Percentiles rank a stretch among this genome's conserved stretches.
These are phyloP conservation scores for Aspergillus hiratsukae DNA, from an alignment of 2,329 filamentous ascomycete genomes.

Conservation along the genomic window DNA sequence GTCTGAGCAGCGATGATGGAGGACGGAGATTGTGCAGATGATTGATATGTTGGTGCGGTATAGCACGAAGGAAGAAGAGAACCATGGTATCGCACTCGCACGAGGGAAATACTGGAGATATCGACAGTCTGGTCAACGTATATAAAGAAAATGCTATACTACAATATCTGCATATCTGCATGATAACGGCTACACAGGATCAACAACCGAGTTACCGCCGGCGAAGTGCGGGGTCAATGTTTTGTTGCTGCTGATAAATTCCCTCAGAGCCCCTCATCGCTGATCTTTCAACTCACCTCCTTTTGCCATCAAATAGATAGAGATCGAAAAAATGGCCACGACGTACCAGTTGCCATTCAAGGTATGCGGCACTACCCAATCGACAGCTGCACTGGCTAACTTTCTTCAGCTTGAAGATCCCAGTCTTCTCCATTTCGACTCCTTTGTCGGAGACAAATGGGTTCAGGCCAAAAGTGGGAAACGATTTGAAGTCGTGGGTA, in stretches of 20 bases:
- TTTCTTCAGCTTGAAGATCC: conserved; percentile 44
- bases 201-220: conserved; percentile 14
- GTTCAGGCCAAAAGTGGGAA: conserved; percentile 43
- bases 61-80: not conserved
- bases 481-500: conserved; percentile 49
- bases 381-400: not conserved
- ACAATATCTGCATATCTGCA: not conserved
- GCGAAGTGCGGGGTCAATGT: conserved; percentile 12
- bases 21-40: conserved; percentile 15
- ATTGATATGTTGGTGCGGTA: conserved; percentile 18
- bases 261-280: not conserved
- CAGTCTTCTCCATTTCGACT: conserved; percentile 47
- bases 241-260: not conserved
- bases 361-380: conserved; percentile 18
- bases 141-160: not conserved
- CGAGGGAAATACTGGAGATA: conserved; percentile 10
- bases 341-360: conserved; percentile 37
- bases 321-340: conserved; percentile 23
- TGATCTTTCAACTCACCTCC: conserved; percentile 3
- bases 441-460: conserved; percentile 49
- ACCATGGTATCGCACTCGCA: not conserved
- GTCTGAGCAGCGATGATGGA: conserved; percentile 13
- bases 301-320: not conserved
- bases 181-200: not conserved
- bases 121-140: conserved; percentile 15